A percentile compares a stretch with the other conserved stretches of the same genome.
phyloP scores from a whole-genome alignment of 768 basidiomycete species.

The Tricholoma sp. region DNA sequence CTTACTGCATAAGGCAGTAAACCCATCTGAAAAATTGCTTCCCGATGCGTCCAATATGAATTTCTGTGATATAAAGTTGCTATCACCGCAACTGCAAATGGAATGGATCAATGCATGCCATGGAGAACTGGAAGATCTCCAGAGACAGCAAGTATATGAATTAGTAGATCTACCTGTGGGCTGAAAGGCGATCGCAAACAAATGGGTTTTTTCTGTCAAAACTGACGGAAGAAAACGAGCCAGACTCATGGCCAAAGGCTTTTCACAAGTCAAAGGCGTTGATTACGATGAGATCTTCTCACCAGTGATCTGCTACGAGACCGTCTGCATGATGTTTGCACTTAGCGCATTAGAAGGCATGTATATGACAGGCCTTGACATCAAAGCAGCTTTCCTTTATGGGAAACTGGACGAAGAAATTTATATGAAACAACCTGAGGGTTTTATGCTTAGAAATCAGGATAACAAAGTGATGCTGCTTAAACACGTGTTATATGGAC shows the following conservation, averaged over 20 bases:
- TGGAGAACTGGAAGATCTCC: not conserved
- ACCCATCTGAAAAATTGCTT: too few relatives aligned
- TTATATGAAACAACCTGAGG: slow-evolving; percentile 19
- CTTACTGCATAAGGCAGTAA: too few relatives aligned
- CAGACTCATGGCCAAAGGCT: slow-evolving; percentile 34
- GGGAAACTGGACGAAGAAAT: too few relatives aligned
- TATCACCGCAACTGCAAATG: too few relatives aligned
- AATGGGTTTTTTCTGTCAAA: slow-evolving; percentile 7
- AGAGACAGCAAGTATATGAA: slow-evolving; percentile 1
- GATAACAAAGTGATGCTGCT: slow-evolving; percentile 14
- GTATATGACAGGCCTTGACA: not conserved
- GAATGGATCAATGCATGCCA: too few relatives aligned
- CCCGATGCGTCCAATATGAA: too few relatives aligned
- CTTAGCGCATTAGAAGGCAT: too few relatives aligned
- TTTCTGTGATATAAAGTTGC: too few relatives aligned
- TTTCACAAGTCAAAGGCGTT: slow-evolving; percentile 27
- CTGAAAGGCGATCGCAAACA: slow-evolving; percentile 4
- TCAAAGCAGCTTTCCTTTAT: too few relatives aligned
- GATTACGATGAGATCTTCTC: slow-evolving; percentile 19
- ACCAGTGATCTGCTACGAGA: too few relatives aligned
- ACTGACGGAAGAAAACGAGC: slow-evolving; percentile 14
- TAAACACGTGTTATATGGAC: not conserved
- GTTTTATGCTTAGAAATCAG: slow-evolving; percentile 15
- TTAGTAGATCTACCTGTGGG: slow-evolving; percentile 4
- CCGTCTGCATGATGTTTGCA: too few relatives aligned